Evolutionary conservation across 2,329 filamentous ascomycete genomes (phyloP), one percentile per base, ranked within the genome.

Genomic region (Beauveria sp.): DNA sequence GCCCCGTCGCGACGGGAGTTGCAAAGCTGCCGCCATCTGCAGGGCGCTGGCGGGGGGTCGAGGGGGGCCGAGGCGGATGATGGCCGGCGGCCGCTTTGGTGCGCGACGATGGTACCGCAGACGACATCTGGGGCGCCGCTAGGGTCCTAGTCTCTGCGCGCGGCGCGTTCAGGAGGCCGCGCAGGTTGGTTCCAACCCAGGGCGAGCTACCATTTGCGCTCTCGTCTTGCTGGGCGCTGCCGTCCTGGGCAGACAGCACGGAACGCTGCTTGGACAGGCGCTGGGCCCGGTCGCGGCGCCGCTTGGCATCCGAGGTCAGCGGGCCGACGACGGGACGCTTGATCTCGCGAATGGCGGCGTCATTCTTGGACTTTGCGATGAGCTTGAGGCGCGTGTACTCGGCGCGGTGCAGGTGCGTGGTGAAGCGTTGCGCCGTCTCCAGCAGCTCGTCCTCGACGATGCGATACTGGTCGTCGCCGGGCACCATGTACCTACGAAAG

Each of bases 371-470:
- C 64, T 77, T 81, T 3, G 84, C 83, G 41, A 77, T 74, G 40
- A 76, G 74, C 70, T 88, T 88, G 50, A 90, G 80, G 4, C 86
- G 82, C 62, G 85, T 79, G 70, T 93, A 93, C 71, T 92, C 89
- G 18, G 85, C 88, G n/a, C 85, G 83, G 69, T 92, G 89, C 2
- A 93, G 80, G 70, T 92, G 89, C 5, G 82, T 80, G 0, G 90
- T 93, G 72, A 90, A 93, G 3, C 78, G 75, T 57, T 84, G 82
- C 0, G 90, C 90, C 0, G 85, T 83, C 18, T 81, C 75, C 22
- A 88, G 75, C 64, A 94, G 84, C 66, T 93, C 90, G 67, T 94
- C 90, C 71, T 93, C 90, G 0, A 94, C 90, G 88, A 93, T 92
- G 67, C 89, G 86, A 72, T 84, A 93, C 59, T 75, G 76, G 69